phyloP scores from a whole-genome alignment of 306 rosid genomes.

The Morella rubra region DNA sequence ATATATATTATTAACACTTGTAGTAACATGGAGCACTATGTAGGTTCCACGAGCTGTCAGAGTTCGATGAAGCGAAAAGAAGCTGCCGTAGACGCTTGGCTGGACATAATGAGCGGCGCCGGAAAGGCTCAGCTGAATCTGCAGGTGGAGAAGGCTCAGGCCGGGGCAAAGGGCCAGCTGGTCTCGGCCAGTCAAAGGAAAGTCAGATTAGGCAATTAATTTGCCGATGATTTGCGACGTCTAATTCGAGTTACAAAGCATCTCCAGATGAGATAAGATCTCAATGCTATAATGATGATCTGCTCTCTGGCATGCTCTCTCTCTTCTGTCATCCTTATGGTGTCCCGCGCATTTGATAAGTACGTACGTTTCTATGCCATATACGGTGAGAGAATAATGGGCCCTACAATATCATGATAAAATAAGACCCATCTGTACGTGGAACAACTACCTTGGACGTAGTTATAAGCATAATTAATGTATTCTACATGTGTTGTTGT shows the following conservation, averaged over 20 bases:
- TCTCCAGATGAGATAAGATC: constrained; percentile 49
- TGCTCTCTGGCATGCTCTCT: constrained; percentile 44
- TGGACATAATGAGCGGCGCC: constrained; percentile 80
- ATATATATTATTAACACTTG: too few relatives aligned
- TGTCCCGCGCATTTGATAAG: not conserved
- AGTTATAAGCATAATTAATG: too few relatives aligned
- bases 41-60: constrained; percentile 84
- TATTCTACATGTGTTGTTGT: not conserved
- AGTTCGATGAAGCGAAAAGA: constrained; percentile 88
- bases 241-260: constrained; percentile 56
- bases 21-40: not conserved
- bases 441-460: too few relatives aligned
- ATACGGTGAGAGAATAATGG: too few relatives aligned
- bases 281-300: not conserved
- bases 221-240: constrained; percentile 38
- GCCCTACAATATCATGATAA: too few relatives aligned
- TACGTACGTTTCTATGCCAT: too few relatives aligned
- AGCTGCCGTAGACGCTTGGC: constrained; percentile 89
- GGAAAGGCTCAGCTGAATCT: constrained; percentile 49
- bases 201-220: constrained; percentile 29
- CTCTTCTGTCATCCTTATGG: constrained; percentile 72
- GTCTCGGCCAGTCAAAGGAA: constrained; percentile 32
- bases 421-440: too few relatives aligned
- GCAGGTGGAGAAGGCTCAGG: constrained; percentile 56
- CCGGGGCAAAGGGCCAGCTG: constrained; percentile 26